Evolutionary conservation across 2,329 filamentous ascomycete species (phyloP), one percentile per base, ranked within the genome.

Genomic region (Stagonosporopsis cucurbitacearum): DNA sequence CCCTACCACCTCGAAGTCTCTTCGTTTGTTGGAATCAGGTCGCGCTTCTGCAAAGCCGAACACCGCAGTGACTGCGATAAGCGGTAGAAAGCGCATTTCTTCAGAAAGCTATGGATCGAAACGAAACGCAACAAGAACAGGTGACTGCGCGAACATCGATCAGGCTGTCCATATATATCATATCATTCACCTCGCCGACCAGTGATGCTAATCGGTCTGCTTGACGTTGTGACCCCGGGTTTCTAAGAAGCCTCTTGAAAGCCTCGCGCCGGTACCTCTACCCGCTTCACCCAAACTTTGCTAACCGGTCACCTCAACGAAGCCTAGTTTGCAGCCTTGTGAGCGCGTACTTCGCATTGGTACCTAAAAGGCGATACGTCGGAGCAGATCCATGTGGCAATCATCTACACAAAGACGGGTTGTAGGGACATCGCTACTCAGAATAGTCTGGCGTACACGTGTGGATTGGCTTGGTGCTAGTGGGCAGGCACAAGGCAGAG

Each of bases 271-370:
- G 6, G 20, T 11, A 11, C 6, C n/a, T 17, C 3, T 17, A 9
- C 19, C 4, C 33, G 20, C 26, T 12, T n/a, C 4, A 43, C 20
- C 19, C 30, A 12, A 37, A 17, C 13, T 17, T 20, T 22, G 11
- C 33, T 20, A 22, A 46, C 42, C 42, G 35, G 42, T 46, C 35
- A 46, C 35, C 41, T 46, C 8, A 12, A 28, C 11, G n/a, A 15
- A 40, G 50, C 19, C 36, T 46, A 52, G 41, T 26, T 28, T 3
- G 2, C 35, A 52, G 42, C 50, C 41, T 33, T n/a, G 33, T 32
- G 25, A 39, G 15, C 12, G 26, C 42, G 50, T 52, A 52, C 28
- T 26, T 48, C 43, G 45, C 45, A 54, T 48, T 54, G 36, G 1
- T 9, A 30, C 43, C 51, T 54, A 11, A 25, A 48, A 48, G 23